Percentiles rank a stretch among this genome's conserved stretches.
phyloP scores from a whole-genome alignment of 441 rosid genomes.

The Jatropha podagrica region DNA sequence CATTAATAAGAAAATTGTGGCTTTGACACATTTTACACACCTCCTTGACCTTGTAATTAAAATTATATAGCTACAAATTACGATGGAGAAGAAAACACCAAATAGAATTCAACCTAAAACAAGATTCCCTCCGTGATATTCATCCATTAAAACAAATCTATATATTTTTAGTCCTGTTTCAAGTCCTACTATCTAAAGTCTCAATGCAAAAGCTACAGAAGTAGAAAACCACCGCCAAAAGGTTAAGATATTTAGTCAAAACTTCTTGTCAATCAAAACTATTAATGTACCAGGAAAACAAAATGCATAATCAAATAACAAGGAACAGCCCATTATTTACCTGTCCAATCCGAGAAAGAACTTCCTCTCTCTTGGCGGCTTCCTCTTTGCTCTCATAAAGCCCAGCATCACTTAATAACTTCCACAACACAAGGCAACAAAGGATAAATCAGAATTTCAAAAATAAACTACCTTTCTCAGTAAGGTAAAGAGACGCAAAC shows the following conservation, averaged over 20 bases:
- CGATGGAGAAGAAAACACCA: neutral
- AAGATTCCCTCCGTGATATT: neutral
- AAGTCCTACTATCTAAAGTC: neutral
- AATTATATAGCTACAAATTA: neutral
- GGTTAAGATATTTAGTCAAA: neutral
- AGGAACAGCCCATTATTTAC: slow-evolving; percentile 21
- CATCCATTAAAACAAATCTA: neutral
- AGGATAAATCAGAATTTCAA: slow-evolving; percentile 1
- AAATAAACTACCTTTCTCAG: neutral
- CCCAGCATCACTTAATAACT: slow-evolving; percentile 57
- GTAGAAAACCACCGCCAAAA: neutral
- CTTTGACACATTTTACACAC: neutral
- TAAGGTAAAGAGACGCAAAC: neutral
- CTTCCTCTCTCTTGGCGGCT: slow-evolving; percentile 48
- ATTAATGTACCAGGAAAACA: neutral
- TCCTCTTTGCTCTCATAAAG: slow-evolving; percentile 66
- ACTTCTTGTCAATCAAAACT: neutral
- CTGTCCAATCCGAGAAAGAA: slow-evolving; percentile 50
- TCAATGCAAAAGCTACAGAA: neutral
- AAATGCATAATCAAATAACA: neutral
- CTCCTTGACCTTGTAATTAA: neutral
- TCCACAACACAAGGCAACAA: neutral
- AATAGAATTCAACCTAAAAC: neutral
- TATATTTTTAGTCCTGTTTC: neutral
- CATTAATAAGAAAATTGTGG: neutral